phyloP scores from a whole-genome alignment of 2,329 filamentous ascomycete genomes.

The Alternaria incomplexa region DNA sequence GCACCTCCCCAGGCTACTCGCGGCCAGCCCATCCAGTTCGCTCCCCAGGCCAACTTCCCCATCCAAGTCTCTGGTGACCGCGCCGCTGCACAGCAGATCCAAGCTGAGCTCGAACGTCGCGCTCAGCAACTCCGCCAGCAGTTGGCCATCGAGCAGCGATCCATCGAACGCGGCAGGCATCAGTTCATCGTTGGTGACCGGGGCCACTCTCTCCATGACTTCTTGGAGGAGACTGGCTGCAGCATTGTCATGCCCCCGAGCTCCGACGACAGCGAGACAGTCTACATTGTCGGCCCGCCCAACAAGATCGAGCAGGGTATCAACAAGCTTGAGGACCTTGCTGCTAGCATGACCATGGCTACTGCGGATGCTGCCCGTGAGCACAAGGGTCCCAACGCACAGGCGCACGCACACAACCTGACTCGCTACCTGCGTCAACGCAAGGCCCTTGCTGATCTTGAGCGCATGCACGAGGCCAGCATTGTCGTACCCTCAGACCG shows the following conservation, averaged over 20 bases:
- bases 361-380: constrained; percentile 82
- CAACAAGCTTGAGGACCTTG: constrained; percentile 86
- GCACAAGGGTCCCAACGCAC: constrained; percentile 75
- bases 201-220: constrained; percentile 80
- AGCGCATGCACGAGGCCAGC: constrained; percentile 80
- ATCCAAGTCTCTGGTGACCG: constrained; percentile 90
- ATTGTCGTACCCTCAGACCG: constrained; percentile 79
- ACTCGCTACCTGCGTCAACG: constrained; percentile 87
- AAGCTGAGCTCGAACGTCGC: constrained; percentile 79
- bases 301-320: constrained; percentile 76
- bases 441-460: constrained; percentile 80
- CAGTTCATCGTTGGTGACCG: constrained; percentile 92
- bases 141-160: constrained; percentile 77
- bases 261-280: constrained; percentile 78
- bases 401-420: constrained; percentile 81
- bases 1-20: constrained; percentile 69
- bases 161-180: constrained; percentile 85
- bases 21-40: constrained; percentile 73
- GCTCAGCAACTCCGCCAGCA: constrained; percentile 77
- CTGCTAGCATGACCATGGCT: constrained; percentile 83
- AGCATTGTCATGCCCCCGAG: constrained; percentile 79
- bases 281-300: constrained; percentile 83
- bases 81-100: constrained; percentile 77
- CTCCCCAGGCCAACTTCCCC: constrained; percentile 73
- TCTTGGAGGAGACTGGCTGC: constrained; percentile 90